Evolutionary conservation across 2,329 filamentous ascomycete species (phyloP).

Genomic region (Gaeumannomyces sp.): DNA sequence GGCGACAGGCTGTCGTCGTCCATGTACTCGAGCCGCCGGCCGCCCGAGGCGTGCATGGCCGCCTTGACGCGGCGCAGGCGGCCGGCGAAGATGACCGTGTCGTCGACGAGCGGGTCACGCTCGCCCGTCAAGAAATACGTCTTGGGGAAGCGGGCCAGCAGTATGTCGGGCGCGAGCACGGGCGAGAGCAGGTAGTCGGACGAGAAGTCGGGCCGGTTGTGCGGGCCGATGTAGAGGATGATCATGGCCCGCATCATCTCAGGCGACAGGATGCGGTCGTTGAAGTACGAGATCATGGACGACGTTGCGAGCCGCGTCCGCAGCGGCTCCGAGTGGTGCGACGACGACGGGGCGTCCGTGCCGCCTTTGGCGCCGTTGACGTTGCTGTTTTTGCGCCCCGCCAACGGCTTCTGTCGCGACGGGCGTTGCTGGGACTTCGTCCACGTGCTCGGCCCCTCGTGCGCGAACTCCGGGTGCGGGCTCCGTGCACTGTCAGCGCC

Average conservation of each 20-base stretch:
- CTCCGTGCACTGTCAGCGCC: slow-evolving; percentile 22
- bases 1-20: slow-evolving; percentile 36
- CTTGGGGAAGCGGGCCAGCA: slow-evolving; percentile 85
- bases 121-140: slow-evolving; percentile 93
- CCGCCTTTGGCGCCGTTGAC: slow-evolving; percentile 3
- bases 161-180: slow-evolving; percentile 75
- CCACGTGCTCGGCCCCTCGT: slow-evolving; percentile 36
- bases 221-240: slow-evolving; percentile 90
- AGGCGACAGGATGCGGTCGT: slow-evolving; percentile 86
- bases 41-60: slow-evolving; percentile 42
- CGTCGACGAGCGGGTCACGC: slow-evolving; percentile 89
- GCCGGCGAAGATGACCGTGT: slow-evolving; percentile 93
- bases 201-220: slow-evolving; percentile 86
- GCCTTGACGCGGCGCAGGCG: slow-evolving; percentile 75
- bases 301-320: slow-evolving; percentile 87
- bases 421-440: slow-evolving; percentile 18
- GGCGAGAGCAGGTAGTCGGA: slow-evolving; percentile 89
- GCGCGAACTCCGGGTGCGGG: slow-evolving; percentile 45
- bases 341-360: slow-evolving; percentile 23
- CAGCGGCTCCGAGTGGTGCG: slow-evolving; percentile 53
- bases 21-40: slow-evolving; percentile 44
- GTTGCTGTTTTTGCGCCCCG: not conserved
- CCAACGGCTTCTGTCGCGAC: slow-evolving; percentile 8
- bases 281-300: slow-evolving; percentile 97
- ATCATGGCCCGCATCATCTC: slow-evolving; percentile 99